phyloP scores from a whole-genome alignment of 257 asterid genomes.

The Primulina huaijiensis region DNA sequence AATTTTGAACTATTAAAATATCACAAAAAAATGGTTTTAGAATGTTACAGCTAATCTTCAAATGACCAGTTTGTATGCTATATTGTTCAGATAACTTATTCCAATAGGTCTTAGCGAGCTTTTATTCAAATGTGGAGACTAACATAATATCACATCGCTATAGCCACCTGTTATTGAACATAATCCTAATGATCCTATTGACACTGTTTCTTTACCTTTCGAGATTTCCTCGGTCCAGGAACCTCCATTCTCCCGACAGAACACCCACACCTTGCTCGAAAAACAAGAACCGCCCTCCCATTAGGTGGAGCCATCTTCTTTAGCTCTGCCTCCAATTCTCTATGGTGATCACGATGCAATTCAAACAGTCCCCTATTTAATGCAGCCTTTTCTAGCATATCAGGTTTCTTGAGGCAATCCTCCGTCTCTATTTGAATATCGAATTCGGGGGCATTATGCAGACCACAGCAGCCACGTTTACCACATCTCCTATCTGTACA shows the following conservation, averaged over 20 bases:
- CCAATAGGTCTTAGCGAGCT: slow-evolving; percentile 37
- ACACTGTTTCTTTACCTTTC: slow-evolving; percentile 72
- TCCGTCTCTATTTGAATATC: slow-evolving; percentile 87
- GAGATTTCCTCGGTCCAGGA: slow-evolving; percentile 62
- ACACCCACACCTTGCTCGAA: slow-evolving; percentile 91
- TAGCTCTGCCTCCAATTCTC: slow-evolving; percentile 88
- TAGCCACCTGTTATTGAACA: neutral
- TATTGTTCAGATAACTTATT: slow-evolving; percentile 34
- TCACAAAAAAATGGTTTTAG: slow-evolving; percentile 19
- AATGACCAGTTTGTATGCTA: slow-evolving; percentile 13
- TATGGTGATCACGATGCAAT: slow-evolving; percentile 72
- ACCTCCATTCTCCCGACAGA: slow-evolving; percentile 90
- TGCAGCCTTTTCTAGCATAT: slow-evolving; percentile 29
- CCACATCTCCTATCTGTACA: slow-evolving; percentile 38
- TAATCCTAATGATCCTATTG: slow-evolving; percentile 16
- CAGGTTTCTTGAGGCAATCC: slow-evolving; percentile 57
- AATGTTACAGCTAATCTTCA: slow-evolving; percentile 25
- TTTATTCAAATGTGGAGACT: slow-evolving; percentile 36
- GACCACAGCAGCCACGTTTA: slow-evolving; percentile 53
- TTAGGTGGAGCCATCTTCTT: slow-evolving; percentile 94
- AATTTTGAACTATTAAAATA: neutral
- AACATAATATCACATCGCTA: neutral
- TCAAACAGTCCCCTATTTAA: slow-evolving; percentile 66
- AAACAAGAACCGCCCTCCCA: slow-evolving; percentile 86
- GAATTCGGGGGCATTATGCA: slow-evolving; percentile 76